Base-by-base conservation (phyloP, 73 alveolate species). In the Paramecium caudatum region DNA sequence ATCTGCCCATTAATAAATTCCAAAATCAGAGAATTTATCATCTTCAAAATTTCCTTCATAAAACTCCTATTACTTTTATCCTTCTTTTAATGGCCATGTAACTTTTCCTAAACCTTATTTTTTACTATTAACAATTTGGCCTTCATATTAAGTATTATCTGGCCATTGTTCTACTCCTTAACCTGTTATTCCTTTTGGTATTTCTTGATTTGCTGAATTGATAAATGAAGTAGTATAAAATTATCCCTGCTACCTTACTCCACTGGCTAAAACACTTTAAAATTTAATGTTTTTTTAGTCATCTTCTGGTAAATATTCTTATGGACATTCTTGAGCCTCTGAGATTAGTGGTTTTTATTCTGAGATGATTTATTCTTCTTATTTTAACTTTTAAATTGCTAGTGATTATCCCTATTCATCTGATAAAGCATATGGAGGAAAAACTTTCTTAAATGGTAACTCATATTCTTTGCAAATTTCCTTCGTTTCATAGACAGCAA, bases 1-100 rank as follows among this genome's bases (percentile, higher is more conserved):
- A 85, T 85, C 93, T 13, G 94, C 83, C 65, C 92, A 41, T 85
- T 85, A 33, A 39, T 65, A 39, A 10, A 45, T 33, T 1, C 93
- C 91, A 17, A 25, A 41, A 12, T 94, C 93, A 37, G 25, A 46
- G 6, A 45, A 47, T 7, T 21, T 23, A 33, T 68, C 94, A 62
- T 85, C 17, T 21, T 32, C 10, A 50, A 55, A 65, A 25, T 65
- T 33, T 2, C 83, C 83, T 13, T 32, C 83, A 65, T 65, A 65
- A 13, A 32, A 33, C 34, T 65, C 83, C 15, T 65, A 9, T 30
- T 65, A 15, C 12, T 13, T 30, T 10, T 13, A 12, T 25, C 39
- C 16, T 65, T 65, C 83, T 65, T 30, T 33, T 13, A 65, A 33
- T 32, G 83, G 83, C 83, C 83, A 65, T 8, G 5, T 33, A 17